These are phyloP conservation scores for Trichoderma citrinoviride DNA, from an alignment of 2,329 filamentous ascomycete genomes.

Conservation along the genomic window DNA sequence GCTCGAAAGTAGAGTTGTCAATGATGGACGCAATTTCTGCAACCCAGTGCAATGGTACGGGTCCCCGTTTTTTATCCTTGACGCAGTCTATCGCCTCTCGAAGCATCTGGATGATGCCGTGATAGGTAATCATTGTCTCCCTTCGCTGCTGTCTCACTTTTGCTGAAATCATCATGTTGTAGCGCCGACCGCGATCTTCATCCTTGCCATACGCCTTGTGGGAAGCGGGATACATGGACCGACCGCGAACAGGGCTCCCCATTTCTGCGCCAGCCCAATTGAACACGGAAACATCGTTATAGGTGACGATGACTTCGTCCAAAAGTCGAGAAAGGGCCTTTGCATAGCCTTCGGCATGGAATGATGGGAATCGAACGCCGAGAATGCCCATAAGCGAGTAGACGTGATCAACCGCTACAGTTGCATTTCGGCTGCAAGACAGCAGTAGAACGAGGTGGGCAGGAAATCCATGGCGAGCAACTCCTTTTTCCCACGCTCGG, in stretches of 20 bases:
- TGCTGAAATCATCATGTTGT: not conserved
- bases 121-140: not conserved
- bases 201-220: slow-evolving; percentile 6
- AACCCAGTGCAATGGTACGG: not conserved
- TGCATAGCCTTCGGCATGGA: slow-evolving; percentile 12
- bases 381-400: slow-evolving; percentile 20
- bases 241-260: slow-evolving; percentile 16
- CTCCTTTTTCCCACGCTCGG: not conserved
- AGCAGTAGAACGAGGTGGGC: not conserved
- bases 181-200: not conserved
- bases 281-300: slow-evolving; percentile 17
- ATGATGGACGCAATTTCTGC: not conserved
- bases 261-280: slow-evolving; percentile 18
- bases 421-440: not conserved
- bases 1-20: not conserved
- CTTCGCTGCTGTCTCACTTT: not conserved
- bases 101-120: not conserved
- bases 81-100: not conserved
- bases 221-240: slow-evolving; percentile 18
- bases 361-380: slow-evolving; percentile 13
- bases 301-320: slow-evolving; percentile 6
- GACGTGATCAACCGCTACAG: not conserved
- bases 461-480: not conserved
- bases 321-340: slow-evolving; percentile 15
- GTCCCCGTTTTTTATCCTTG: not conserved